A percentile compares a stretch with the other conserved stretches of the same genome.
Conservation (phyloP, 176 grass and related monocot species). For the Olyra latifolia region DNA sequence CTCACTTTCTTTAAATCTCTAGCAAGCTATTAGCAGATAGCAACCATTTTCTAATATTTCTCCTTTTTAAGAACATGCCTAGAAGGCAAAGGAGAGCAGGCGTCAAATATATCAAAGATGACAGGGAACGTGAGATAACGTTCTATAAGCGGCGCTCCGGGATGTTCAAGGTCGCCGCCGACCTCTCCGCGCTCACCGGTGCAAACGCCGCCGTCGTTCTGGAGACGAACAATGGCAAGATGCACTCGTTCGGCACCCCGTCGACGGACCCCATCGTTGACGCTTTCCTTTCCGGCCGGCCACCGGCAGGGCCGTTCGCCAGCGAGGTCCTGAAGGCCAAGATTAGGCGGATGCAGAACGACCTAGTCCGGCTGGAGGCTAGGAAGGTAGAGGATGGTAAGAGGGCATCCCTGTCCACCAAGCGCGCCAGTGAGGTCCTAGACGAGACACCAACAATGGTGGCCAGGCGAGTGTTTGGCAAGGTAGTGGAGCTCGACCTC, state of each 20-base stretch:
- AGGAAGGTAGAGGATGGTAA: neutral
- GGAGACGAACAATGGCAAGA: neutral
- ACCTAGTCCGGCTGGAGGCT: neutral
- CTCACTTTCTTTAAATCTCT: neutral
- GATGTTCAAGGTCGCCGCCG: neutral
- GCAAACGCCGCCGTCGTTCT: neutral
- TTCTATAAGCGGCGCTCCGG: neutral
- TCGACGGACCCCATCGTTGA: neutral
- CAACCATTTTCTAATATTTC: neutral
- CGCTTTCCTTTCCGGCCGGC: neutral
- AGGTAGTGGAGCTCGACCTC: neutral
- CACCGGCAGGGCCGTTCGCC: neutral
- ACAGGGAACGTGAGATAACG: neutral
- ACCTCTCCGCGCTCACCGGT: slow-evolving; percentile 4
- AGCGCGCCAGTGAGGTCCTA: neutral
- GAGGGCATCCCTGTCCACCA: neutral
- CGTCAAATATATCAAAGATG: neutral
- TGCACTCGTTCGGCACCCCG: slow-evolving; percentile 11
- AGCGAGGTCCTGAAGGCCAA: neutral
- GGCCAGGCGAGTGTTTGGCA: neutral
- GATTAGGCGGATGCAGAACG: neutral
- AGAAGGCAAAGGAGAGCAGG: slow-evolving; percentile 7
- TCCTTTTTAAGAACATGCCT: neutral
- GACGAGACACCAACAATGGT: too few species aligned
- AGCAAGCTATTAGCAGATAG: neutral